Conservation (phyloP, 805 yeast species). For the Kluyveromyces wickerhamii region DNA sequence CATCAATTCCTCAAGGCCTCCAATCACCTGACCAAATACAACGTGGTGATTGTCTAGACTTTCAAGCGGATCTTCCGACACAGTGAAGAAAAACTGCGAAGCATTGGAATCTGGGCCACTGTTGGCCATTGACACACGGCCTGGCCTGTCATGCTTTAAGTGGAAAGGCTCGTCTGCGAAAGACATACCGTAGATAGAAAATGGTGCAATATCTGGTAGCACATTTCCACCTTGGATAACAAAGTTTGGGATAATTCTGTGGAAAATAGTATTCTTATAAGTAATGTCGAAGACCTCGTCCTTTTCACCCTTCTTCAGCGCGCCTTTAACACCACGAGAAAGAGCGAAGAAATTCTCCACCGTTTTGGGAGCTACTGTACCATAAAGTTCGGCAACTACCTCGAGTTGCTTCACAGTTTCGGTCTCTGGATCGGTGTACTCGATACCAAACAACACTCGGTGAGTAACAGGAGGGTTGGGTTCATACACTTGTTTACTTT, state of each 20-base stretch:
- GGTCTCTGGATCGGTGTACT: slow-evolving; percentile 17
- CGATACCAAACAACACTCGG: slow-evolving; percentile 20
- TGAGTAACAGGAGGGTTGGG: slow-evolving; percentile 31
- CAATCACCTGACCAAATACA: slow-evolving; percentile 69
- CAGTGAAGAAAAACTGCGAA: slow-evolving; percentile 62
- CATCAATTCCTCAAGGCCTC: slow-evolving; percentile 54
- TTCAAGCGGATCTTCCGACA: slow-evolving; percentile 30
- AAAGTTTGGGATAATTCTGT: slow-evolving; percentile 62
- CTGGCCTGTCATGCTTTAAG: slow-evolving; percentile 62
- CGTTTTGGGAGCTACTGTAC: slow-evolving; percentile 56
- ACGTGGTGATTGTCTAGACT: slow-evolving; percentile 60
- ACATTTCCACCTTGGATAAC: slow-evolving; percentile 89
- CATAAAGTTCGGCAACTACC: slow-evolving; percentile 57
- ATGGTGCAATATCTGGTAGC: slow-evolving; percentile 70
- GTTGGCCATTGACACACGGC: slow-evolving; percentile 66
- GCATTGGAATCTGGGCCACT: slow-evolving; percentile 63
- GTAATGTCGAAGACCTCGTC: slow-evolving; percentile 25
- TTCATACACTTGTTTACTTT: slow-evolving; percentile 14
- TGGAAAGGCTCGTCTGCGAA: slow-evolving; percentile 72
- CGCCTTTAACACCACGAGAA: slow-evolving; percentile 35
- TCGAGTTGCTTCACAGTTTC: slow-evolving; percentile 14
- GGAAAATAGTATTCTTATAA: slow-evolving; percentile 59
- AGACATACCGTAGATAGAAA: slow-evolving; percentile 65
- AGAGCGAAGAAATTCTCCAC: slow-evolving; percentile 49
- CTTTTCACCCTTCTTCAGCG: slow-evolving; percentile 17